Evolutionary conservation across 371 early-diverging fungal species (phyloP), one percentile per base, ranked within the genome.

Genomic region (Nematocida displodere): DNA sequence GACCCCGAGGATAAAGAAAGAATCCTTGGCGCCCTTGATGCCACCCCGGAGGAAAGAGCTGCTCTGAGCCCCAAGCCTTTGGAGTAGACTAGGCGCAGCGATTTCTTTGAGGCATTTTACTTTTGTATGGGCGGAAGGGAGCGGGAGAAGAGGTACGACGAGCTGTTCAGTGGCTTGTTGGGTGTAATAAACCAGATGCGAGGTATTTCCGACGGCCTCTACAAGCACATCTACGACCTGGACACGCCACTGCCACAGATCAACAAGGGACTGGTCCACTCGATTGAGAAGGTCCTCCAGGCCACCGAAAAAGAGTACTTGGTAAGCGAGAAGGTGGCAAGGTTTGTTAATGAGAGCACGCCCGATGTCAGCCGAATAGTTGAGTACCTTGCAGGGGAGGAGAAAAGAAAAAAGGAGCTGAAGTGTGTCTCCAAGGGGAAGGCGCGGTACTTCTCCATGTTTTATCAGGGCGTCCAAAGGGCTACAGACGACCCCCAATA

Each of bases 221-320:
- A 71, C 62, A 61, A 56, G 54, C 75, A 71, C 75, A 71, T 52
- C 17, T 71, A 71, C 50, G 75, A 71, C 31, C 28, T 71, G 61
- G 75, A 71, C 15, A 58, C 75, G 29, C 47, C 77, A n/a, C 26
- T 71, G 1, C 26, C 48, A 2, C 56, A 59, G 20, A 71, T 71
- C 7, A 71, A 71, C 48, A 42, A 58, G 24, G 44, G 36, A 31
- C 61, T 71, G n/a, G 37, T 71, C 13, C 5, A 28, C 22, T 33
- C 13, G 8, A 29, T 62, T 28, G 75, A 71, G 40, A 71, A 58
- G 24, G 42, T 42, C 20, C 28, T 71, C n/a, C 22, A 58, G 8
- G 20, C 8, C 17, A 11, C 42, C 24, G 28, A 49, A 49, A 62
- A 50, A 17, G 59, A 58, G 5, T 24, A 59, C 5, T 33, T 61